These are phyloP conservation scores for Scedosporium minutisporum DNA, from an alignment of 2,329 filamentous ascomycete species.

Conservation along the genomic window DNA sequence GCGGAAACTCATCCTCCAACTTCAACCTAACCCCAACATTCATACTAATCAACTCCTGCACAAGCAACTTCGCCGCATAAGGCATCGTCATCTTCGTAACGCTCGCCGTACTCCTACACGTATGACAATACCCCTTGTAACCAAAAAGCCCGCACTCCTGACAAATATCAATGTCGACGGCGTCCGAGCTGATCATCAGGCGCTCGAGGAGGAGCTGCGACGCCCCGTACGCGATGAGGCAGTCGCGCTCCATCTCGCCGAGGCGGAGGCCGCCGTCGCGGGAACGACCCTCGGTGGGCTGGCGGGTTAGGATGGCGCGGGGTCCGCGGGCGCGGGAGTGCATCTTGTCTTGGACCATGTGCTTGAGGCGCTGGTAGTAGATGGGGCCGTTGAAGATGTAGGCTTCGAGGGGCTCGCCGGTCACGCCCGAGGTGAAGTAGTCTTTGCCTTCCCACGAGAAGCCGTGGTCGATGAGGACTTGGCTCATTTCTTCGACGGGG, in stretches of 20 bases:
- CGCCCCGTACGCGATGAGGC: conserved; percentile 92
- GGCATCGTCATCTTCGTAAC: conserved; percentile 94
- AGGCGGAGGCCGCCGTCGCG: conserved; percentile 84
- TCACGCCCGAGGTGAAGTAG: conserved; percentile 90
- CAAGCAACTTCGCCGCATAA: conserved; percentile 90
- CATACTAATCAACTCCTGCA: conserved; percentile 96
- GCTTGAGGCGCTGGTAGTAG: conserved; percentile 98
- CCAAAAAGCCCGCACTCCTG: conserved; percentile 92
- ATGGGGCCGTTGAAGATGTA: conserved; percentile 99
- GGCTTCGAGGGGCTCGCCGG: conserved; percentile 83
- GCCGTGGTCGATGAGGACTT: conserved; percentile 73
- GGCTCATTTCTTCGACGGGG: conserved; percentile 80
- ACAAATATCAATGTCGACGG: conserved; percentile 85
- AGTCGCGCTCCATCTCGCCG: conserved; percentile 98
- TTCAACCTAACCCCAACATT: conserved; percentile 91
- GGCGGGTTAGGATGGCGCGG: conserved; percentile 81
- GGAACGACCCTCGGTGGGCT: conserved; percentile 92
- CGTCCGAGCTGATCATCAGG: conserved; percentile 89
- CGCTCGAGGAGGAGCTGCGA: conserved; percentile 86
- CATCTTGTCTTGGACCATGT: conserved; percentile 99
- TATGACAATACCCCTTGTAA: conserved; percentile 89
- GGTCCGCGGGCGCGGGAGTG: conserved; percentile 88
- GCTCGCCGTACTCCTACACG: conserved; percentile 73
- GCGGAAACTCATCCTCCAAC: conserved; percentile 87
- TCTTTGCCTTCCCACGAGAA: conserved; percentile 98